Percentiles rank a stretch among this genome's conserved stretches.
These are phyloP conservation scores for Erodium chrysanthum DNA, from an alignment of 441 rosid genomes.

Conservation along the genomic window DNA sequence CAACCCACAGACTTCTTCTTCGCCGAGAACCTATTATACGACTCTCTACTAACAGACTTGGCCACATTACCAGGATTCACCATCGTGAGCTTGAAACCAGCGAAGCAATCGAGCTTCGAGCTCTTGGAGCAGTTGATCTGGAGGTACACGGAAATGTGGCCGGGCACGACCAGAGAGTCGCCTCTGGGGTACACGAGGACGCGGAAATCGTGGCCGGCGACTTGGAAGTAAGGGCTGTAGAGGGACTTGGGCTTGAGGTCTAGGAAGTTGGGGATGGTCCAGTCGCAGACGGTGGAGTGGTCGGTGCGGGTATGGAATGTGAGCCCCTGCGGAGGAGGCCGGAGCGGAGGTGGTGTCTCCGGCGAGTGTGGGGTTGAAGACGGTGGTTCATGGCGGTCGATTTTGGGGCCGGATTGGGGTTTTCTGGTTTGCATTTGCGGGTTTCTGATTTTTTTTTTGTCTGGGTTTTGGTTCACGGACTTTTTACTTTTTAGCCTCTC, in stretches of 20 bases:
- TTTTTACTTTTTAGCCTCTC: background rate
- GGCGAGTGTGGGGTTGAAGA: background rate
- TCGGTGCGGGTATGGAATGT: slow-evolving; percentile 77
- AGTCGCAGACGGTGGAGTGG: slow-evolving; percentile 67
- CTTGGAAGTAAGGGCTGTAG: slow-evolving; percentile 97
- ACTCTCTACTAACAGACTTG: slow-evolving; percentile 80
- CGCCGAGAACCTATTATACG: slow-evolving; percentile 86
- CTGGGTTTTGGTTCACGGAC: background rate
- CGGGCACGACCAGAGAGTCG: slow-evolving; percentile 89
- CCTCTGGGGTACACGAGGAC: slow-evolving; percentile 86
- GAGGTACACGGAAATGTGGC: slow-evolving; percentile 77
- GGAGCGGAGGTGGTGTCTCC: background rate
- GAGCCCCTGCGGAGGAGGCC: slow-evolving; percentile 47
- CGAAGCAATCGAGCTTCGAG: slow-evolving; percentile 92
- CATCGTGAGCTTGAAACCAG: slow-evolving; percentile 85
- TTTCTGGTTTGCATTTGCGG: background rate
- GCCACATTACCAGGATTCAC: slow-evolving; percentile 68
- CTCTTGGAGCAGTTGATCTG: slow-evolving; percentile 97
- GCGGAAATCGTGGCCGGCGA: slow-evolving; percentile 96
- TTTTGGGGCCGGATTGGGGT: background rate
- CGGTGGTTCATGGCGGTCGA: background rate
- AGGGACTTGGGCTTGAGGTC: slow-evolving; percentile 76
- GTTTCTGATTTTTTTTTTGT: background rate
- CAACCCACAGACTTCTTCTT: slow-evolving; percentile 97
- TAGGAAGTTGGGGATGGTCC: slow-evolving; percentile 77